Base-by-base conservation (phyloP, 1,284 basidiomycete species). In the Naganishia sp. region DNA sequence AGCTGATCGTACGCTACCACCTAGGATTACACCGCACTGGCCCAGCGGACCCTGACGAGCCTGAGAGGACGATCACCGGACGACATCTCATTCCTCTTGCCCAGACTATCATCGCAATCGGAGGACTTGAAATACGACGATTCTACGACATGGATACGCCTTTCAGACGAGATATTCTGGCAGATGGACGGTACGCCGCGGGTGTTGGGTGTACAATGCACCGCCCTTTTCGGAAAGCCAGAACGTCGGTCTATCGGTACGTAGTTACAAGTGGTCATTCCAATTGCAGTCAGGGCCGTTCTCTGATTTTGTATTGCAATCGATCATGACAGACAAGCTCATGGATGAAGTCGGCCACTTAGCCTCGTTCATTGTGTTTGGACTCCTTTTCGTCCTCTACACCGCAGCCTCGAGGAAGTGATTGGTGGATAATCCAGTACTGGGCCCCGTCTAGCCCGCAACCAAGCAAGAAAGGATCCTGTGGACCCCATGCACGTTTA, bases 71-170 rank as follows among this genome's bases (percentile, higher is more conserved):
- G 32, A 32, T 17, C 25, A 9, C 17, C 17, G 17, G 52, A 54
- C 7, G 52, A 54, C 18, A 54, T 54, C 32, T 54, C 52, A 6
- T 54, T 54, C 52, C 35, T 54, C 18, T 21, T 54, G 6, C 52
- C 52, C 31, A 7, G n/a, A 13, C 3, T 41, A 5, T 35, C 52
- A 11, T 3, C 52, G 18, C 35, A 32, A 21, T 21, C 52, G 21
- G 21, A 32, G 6, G n/a, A 54, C 9, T 17, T 54, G 17, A 10
- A 54, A 3, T 54, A 39, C 11, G 52, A 54, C 35, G 52, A 54
- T 21, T 54, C 52, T 6, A 54, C 52, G 32, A 54, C 52, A 2
- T 54, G 52, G 52, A 39, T 39, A 11, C 52, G 35, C 11, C 52
- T 54, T 7, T 31, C 18, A 17, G n/a, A 39, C 15, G 52, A 39